Evolutionary conservation across 2,329 filamentous ascomycete genomes (phyloP), one percentile per base, ranked within the genome.

Genomic region (Fusarium camptoceras): DNA sequence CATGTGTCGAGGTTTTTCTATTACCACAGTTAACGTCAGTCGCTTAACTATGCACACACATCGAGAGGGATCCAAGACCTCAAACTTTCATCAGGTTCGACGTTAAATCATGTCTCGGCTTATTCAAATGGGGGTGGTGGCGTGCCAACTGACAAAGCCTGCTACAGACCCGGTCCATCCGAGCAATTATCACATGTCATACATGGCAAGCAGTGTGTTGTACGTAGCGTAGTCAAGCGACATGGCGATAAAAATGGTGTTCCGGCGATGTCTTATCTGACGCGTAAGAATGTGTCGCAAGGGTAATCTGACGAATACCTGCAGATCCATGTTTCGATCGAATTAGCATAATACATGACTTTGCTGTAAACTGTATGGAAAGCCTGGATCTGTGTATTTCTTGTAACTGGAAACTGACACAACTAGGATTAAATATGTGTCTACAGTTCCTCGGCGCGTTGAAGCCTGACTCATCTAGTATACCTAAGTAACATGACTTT

Each of bases 211-310:
- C 24, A 22, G 30, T 37, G 24, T 22, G 12, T 20, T 39, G 15
- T 25, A 20, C 11, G 20, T n/a, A 42, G 22, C 18, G 8, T 20
- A 39, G 30, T 48, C 54, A 54, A 37, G 57, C 59, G 46, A 64
- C 28, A 34, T 56, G 25, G 31, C 27, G 54, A 68, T 37, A 18
- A 4, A 4, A 43, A 42, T 67, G 54, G 49, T 50, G 44, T 59
- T 55, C 34, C 11, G 39, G 50, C 15, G 18, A 34, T 37, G 18
- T 20, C n/a, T 6, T 22, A 41, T 44, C 9, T 41, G n/a, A 44
- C 57, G 41, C 24, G 61, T 53, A 44, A 43, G 48, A 61, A 54
- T 55, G 54, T 37, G 41, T 34, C 61, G 28, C 41, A 51, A 48
- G 42, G 31, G 49, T 50, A 49, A 56, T 51, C 27, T 49, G 31